Conservation (phyloP, 2,329 filamentous ascomycete species). For the Pseudogymnoascus sp. region DNA sequence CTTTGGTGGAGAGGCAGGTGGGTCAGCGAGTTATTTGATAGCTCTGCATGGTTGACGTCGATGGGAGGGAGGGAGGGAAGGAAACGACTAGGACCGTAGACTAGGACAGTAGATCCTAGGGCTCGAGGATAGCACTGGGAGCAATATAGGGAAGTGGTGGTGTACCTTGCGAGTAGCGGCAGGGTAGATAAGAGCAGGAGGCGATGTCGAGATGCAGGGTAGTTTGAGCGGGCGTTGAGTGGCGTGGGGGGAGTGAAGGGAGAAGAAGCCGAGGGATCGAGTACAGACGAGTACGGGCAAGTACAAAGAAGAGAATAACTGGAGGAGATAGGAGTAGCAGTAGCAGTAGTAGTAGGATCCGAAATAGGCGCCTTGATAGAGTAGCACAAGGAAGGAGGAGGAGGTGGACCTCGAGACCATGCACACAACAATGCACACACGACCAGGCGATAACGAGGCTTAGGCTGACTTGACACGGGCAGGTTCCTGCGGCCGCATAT, state of each 20-base stretch:
- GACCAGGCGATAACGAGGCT: neutral
- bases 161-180: conserved; percentile 1
- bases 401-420: neutral
- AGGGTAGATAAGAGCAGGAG: neutral
- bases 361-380: neutral
- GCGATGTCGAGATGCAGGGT: neutral
- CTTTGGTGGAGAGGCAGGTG: neutral
- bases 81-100: neutral
- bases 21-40: conserved; percentile 3
- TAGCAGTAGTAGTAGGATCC: neutral
- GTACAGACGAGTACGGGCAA: neutral
- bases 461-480: neutral
- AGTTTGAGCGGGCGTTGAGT: neutral
- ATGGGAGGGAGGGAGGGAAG: neutral
- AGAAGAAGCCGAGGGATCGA: neutral
- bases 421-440: neutral
- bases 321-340: neutral
- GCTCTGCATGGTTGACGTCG: neutral
- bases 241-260: neutral
- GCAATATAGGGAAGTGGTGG: neutral
- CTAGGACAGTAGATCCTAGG: neutral
- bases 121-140: neutral
- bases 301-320: neutral
- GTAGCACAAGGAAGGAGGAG: neutral
- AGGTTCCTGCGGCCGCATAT: neutral